Percentiles rank a stretch among this genome's conserved stretches.
Conservation (phyloP, 179 eudicot species). For the Silene coronaria region DNA sequence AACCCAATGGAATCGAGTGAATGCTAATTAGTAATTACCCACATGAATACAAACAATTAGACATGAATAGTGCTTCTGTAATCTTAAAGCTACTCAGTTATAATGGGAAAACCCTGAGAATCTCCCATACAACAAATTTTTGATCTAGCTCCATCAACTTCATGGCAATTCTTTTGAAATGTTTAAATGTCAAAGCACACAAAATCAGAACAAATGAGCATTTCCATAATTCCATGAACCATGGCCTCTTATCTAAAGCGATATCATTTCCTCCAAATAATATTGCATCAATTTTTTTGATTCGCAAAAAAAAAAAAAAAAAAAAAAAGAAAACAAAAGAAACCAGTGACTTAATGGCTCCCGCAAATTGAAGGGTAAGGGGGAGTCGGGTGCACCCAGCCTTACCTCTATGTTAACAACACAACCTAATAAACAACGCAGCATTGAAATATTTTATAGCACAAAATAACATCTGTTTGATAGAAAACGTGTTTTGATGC, state of each 20-base stretch:
- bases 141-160: too few species aligned
- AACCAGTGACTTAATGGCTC: too few species aligned
- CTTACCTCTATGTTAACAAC: too few species aligned
- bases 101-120: neutral
- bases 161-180: too few species aligned
- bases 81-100: neutral
- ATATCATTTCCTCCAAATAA: neutral
- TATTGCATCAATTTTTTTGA: too few species aligned
- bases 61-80: neutral
- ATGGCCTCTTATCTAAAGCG: neutral
- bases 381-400: too few species aligned
- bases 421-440: neutral
- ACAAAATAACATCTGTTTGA: neutral
- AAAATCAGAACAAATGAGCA: too few species aligned
- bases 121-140: neutral
- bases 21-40: neutral
- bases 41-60: neutral
- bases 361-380: too few species aligned
- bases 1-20: neutral
- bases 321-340: too few species aligned
- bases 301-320: too few species aligned
- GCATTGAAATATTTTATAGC: neutral
- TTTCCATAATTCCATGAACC: too few species aligned
- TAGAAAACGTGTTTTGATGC: neutral
- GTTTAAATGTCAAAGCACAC: too few species aligned